Conservation (phyloP, 495 filamentous ascomycete species). For the Penicillium odoratum region DNA sequence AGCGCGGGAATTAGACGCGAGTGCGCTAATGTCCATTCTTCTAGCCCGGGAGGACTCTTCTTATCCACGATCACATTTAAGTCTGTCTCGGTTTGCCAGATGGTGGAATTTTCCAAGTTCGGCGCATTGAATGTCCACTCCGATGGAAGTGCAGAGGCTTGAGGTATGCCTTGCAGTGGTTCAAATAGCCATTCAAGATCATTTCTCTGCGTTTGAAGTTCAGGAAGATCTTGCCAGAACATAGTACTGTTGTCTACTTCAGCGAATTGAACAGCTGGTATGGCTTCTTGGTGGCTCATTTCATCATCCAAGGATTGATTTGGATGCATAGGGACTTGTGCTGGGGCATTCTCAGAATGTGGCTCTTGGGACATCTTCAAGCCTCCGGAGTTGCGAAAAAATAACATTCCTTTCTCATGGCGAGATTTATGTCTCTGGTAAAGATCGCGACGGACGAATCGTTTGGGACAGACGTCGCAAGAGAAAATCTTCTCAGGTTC, state of each 20-base stretch:
- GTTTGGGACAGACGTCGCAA: neutral
- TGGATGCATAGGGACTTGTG: neutral
- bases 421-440: slow-evolving; percentile 6
- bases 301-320: no score
- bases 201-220: neutral
- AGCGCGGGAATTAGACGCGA: neutral
- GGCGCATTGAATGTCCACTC: neutral
- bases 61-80: neutral
- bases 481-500: slow-evolving; percentile 2
- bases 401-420: slow-evolving; percentile 9
- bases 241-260: neutral
- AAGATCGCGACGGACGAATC: slow-evolving; percentile 7
- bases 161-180: neutral
- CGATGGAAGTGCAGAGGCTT: neutral
- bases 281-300: no score
- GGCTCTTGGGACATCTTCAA: no score
- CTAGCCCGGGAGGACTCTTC: neutral
- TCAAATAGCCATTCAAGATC: neutral
- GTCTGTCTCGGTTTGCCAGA: neutral
- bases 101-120: neutral
- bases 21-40: neutral
- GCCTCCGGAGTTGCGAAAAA: slow-evolving; percentile 2
- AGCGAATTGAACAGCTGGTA: neutral
- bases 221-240: neutral
- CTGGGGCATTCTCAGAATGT: no score